These are phyloP conservation scores for Annulohypoxylon stygium DNA, from an alignment of 495 filamentous ascomycete genomes.

Conservation along the genomic window DNA sequence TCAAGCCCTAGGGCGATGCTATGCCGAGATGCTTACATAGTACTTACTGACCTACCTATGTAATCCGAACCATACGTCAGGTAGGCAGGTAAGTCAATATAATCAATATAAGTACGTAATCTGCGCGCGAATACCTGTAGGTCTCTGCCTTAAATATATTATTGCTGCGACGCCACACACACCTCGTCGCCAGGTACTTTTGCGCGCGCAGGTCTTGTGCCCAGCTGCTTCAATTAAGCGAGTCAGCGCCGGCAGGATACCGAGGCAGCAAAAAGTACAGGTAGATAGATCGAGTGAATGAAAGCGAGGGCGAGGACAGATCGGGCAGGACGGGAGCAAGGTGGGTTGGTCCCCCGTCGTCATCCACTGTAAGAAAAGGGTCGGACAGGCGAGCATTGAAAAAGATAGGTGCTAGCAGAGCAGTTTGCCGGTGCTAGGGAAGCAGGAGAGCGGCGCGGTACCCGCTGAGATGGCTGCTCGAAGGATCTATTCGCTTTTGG, in stretches of 20 bases:
- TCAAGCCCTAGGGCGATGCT: not conserved
- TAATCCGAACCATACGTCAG: not conserved
- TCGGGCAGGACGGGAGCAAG: slow-evolving; percentile 11
- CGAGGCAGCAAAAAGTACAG: slow-evolving; percentile 11
- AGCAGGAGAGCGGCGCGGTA: slow-evolving; percentile 41
- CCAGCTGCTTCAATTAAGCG: not conserved
- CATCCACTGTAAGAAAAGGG: slow-evolving; percentile 1
- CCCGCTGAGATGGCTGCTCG: slow-evolving; percentile 22
- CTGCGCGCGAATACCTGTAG: not conserved
- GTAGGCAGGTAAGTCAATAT: not conserved
- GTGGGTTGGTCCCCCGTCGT: not conserved
- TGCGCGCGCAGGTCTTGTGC: not conserved
- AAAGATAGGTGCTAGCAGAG: not conserved
- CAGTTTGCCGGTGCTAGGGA: slow-evolving; percentile 34
- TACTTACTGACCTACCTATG: not conserved
- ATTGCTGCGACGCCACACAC: slow-evolving; percentile 10
- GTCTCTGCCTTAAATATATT: slow-evolving; percentile 25
- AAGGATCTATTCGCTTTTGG: slow-evolving; percentile 37
- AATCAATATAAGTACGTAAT: not conserved
- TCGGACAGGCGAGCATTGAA: slow-evolving; percentile 9
- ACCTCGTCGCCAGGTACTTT: slow-evolving; percentile 1
- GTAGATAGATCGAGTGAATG: not conserved
- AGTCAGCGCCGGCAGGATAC: not conserved
- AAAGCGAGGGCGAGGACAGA: slow-evolving; percentile 4
- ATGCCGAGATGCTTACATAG: not conserved